Base-by-base conservation (phyloP, 805 yeast genomes). In the Lipomyces yamadae region DNA sequence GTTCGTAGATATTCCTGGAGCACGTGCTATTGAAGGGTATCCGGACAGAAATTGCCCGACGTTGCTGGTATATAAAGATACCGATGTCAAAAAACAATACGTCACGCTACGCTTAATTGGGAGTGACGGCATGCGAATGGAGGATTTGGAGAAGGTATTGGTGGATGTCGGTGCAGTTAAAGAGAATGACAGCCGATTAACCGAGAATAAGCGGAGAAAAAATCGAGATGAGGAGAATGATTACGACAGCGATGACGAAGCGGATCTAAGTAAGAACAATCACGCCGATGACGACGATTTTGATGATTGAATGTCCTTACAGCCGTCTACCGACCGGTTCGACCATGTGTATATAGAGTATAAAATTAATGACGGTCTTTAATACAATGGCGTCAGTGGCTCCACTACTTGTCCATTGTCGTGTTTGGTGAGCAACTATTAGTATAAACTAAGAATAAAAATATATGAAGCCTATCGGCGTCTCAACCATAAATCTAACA, bases 31-130 rank as follows among this genome's bases (percentile, higher is more conserved):
- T 70, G 98, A 94, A 74, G 88, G 88, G 75, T 95, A 93, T 77
- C 98, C 99, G 1, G 94, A 91, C 33, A 76, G 84, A 39, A 93
- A 91, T 80, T 90, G 97, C 73, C 99, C 99, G 1, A 95, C 99
- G 0, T 80, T 95, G 6, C 82, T 95, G 60, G 85, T 95, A 0
- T 95, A 95, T 77, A 85, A 85, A 74, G 85, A 91, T 63, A 89
- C 88, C 35, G 87, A 91, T 70, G 93, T 96, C 7, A 80, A 88
- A 32, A 89, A 88, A 76, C 98, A 95, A 76, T 85, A 81, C 73
- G 85, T 95, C 10, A 94, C 98, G 0, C 81, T 94, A 74, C 83
- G 89, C 3, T 86, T 88, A 72, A 76, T 95, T 57, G 97, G 97
- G 8, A 99, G 99, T 2, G 89, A 88, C 75, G 86, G 89, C 29